A percentile compares a stretch with the other conserved stretches of the same genome.
Conservation (phyloP, 257 asterid species). For the Petrea volubilis region DNA sequence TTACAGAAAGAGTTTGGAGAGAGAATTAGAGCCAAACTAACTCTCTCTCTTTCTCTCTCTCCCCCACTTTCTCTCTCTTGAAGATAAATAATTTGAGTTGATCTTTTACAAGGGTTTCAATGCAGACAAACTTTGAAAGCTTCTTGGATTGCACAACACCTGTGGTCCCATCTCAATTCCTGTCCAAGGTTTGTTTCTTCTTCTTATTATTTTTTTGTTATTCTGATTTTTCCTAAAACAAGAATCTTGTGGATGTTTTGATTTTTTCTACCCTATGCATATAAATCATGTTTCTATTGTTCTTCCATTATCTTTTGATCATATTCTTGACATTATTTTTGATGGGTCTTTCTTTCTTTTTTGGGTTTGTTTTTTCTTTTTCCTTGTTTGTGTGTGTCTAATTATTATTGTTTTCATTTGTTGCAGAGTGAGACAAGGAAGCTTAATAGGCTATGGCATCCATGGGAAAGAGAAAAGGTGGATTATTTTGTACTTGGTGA, state of each 20-base stretch:
- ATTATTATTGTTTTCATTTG: too few relatives aligned
- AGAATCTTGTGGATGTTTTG: conserved; percentile 3
- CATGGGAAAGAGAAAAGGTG: conserved; percentile 85
- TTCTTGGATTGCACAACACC: conserved; percentile 64
- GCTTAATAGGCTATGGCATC: conserved; percentile 92
- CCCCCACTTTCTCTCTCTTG: conserved; percentile 16
- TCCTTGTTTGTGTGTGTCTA: not conserved
- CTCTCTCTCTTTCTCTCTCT: conserved; percentile 39
- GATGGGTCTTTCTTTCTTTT: not conserved
- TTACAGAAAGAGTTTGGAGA: conserved; percentile 44
- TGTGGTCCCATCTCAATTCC: conserved; percentile 49
- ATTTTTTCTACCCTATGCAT: not conserved
- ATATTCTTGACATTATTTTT: not conserved
- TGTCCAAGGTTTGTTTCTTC: conserved; percentile 42
- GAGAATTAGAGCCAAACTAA: conserved; percentile 41
- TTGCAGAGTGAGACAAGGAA: conserved; percentile 73
- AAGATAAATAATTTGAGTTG: conserved; percentile 38
- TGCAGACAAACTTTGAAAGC: conserved; percentile 56
- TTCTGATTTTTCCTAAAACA: not conserved
- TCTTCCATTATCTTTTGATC: not conserved
- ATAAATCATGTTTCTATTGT: not conserved
- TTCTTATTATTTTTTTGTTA: not conserved
- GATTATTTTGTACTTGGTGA: conserved; percentile 82
- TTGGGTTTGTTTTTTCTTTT: not conserved
- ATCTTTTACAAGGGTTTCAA: conserved; percentile 39